Evolutionary conservation across 768 basidiomycete genomes (phyloP).

Genomic region (Gelatoporia subvermispora): DNA sequence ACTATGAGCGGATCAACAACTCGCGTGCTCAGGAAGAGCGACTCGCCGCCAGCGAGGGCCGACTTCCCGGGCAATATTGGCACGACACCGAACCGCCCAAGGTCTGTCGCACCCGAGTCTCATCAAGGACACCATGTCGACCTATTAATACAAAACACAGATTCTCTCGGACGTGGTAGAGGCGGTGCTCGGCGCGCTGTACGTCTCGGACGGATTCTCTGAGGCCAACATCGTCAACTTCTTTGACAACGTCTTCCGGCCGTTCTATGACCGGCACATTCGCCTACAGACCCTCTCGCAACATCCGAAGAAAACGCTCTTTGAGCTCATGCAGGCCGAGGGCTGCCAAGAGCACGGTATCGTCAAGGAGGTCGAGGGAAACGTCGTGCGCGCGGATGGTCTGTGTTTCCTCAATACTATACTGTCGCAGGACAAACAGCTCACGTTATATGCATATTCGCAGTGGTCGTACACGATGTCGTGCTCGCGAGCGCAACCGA

Average conservation of each 20-base stretch:
- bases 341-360: constrained; percentile 67
- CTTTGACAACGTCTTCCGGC: constrained; percentile 64
- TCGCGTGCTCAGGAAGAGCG: constrained; percentile 44
- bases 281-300: constrained; percentile 66
- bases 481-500: constrained; percentile 57
- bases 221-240: constrained; percentile 56
- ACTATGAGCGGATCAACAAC: constrained; percentile 42
- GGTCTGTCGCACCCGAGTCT: constrained; percentile 33
- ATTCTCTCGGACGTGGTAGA: constrained; percentile 77
- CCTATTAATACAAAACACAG: constrained; percentile 30
- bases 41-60: constrained; percentile 42
- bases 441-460: neutral
- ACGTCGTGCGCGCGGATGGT: constrained; percentile 49
- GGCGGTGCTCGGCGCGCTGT: constrained; percentile 73
- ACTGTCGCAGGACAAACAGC: neutral
- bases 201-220: constrained; percentile 69
- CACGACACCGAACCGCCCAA: constrained; percentile 72
- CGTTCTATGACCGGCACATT: constrained; percentile 77
- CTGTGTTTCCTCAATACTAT: constrained; percentile 11
- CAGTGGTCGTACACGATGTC: constrained; percentile 67
- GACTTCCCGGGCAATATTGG: constrained; percentile 72
- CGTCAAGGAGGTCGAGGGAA: constrained; percentile 39
- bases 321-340: constrained; percentile 67
- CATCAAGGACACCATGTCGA: neutral
- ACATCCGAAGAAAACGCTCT: constrained; percentile 73